These are phyloP conservation scores for Taiwanofungus camphoratus DNA, from an alignment of 1,284 basidiomycete genomes.

Conservation along the genomic window DNA sequence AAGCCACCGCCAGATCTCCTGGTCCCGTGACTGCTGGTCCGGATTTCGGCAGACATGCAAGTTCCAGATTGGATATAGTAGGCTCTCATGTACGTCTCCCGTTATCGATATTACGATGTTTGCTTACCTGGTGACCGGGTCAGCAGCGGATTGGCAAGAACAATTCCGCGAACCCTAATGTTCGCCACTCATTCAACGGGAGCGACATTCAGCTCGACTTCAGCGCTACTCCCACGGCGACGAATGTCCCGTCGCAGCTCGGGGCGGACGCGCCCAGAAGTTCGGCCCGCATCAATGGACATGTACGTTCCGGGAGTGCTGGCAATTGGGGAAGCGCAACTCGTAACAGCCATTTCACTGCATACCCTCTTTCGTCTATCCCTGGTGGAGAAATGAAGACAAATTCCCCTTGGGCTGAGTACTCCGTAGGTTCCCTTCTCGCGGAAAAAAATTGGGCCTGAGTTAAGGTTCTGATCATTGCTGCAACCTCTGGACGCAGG, in stretches of 20 bases:
- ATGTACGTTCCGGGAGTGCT: slow-evolving; percentile 69
- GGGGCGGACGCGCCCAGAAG: slow-evolving; percentile 21
- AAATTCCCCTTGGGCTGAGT: slow-evolving; percentile 65
- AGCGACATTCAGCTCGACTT: slow-evolving; percentile 58
- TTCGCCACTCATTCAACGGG: slow-evolving; percentile 69
- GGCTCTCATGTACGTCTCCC: slow-evolving; percentile 53
- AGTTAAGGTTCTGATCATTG: slow-evolving; percentile 14
- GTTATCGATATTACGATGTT: slow-evolving; percentile 10
- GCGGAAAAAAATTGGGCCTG: slow-evolving; percentile 60
- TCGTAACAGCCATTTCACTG: slow-evolving; percentile 44
- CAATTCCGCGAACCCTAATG: slow-evolving; percentile 44
- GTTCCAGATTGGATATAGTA: slow-evolving; percentile 62
- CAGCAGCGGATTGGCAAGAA: slow-evolving; percentile 46
- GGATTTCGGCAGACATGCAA: slow-evolving; percentile 69
- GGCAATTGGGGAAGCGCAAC: slow-evolving; percentile 69
- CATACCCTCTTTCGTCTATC: slow-evolving; percentile 52
- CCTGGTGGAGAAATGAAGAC: slow-evolving; percentile 50
- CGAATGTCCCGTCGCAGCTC: slow-evolving; percentile 26
- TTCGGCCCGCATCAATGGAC: slow-evolving; percentile 47
- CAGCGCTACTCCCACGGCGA: slow-evolving; percentile 39
- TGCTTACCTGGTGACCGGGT: slow-evolving; percentile 5
- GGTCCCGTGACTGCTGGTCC: slow-evolving; percentile 77
- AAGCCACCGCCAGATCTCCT: slow-evolving; percentile 58
- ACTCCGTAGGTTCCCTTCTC: slow-evolving; percentile 49
- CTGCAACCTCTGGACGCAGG: background rate